Base-by-base conservation (phyloP, 257 asterid species). In the Scutellaria barbata region DNA sequence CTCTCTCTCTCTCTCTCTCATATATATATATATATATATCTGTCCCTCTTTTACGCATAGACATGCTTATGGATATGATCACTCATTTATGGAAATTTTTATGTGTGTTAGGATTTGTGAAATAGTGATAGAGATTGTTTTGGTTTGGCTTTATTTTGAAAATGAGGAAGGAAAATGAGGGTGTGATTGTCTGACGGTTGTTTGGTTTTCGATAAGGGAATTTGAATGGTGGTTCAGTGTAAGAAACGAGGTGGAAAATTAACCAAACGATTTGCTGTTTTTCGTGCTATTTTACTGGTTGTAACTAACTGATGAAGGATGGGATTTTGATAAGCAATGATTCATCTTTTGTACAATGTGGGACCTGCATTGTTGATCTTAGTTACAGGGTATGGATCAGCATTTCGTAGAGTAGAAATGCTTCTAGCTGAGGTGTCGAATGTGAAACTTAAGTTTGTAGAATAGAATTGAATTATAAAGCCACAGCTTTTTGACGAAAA, bases 1-100 rank as follows among this genome's bases (percentile, higher is more conserved):
- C 7, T 69, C 30, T 71, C 71, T 81, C 82, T 74, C 68, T 76
- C 70, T 52, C 76, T 57, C 43, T 13, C 61, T 67, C 51, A 22
- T 22, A 22, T 22, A 22, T 22, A 1, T 22, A 1, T 22, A 1
- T 45, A 8, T 65, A 4, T 12, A 2, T 20, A 5, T 3, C 25
- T 17, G 7, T 16, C 3, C 6, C 22, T 39, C 63, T 52, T 14
- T 17, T 37, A 7, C 8, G 1, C 10, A 63, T 43, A 25, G 5
- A 35, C 7, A 43, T 43, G 69, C 10, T 73, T 13, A 45, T 45
- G 68, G 46, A 7, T 66, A 35, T 74, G 73, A 12, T 5, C 22
- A 42, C 18, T 41, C 37, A 40, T 17, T 4, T 3, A 3, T 30
- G 35, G 39, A 37, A 46, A 61, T 25, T 58, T 8, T 22, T 12